phyloP scores from a whole-genome alignment of 257 asterid species.

The Forsythia suspensa region DNA sequence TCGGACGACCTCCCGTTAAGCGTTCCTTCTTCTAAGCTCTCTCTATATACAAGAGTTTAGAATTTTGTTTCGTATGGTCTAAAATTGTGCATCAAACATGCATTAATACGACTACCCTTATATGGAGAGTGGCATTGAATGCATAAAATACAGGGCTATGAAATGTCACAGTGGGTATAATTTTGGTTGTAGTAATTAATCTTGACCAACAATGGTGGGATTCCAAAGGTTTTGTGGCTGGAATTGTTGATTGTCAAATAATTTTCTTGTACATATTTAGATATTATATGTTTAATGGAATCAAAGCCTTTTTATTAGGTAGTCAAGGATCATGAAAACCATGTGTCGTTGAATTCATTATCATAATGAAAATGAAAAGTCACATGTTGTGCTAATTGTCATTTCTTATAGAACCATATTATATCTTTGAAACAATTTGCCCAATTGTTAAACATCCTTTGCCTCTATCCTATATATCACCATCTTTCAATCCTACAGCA shows the following conservation, averaged over 20 bases:
- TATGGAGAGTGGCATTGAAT: neutral
- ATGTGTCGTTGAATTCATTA: too few relatives aligned
- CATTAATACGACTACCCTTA: neutral
- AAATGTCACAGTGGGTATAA: neutral
- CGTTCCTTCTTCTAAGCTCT: constrained; percentile 67
- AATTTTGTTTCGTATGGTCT: neutral
- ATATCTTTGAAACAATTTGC: neutral
- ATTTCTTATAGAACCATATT: neutral
- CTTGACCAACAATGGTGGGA: neutral
- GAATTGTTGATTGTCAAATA: neutral
- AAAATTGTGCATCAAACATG: neutral
- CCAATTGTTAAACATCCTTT: neutral
- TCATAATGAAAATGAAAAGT: too few relatives aligned
- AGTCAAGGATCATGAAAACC: neutral
- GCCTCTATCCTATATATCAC: too few relatives aligned
- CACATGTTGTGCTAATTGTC: neutral
- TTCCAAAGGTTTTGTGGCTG: neutral
- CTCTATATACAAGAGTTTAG: neutral
- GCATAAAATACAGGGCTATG: neutral
- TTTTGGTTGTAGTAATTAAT: neutral
- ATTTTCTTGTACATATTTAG: neutral
- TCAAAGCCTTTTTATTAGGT: neutral
- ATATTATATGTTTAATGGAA: neutral
- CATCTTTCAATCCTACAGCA: too few relatives aligned
- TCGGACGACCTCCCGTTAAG: constrained; percentile 80